Base-by-base conservation (phyloP, 306 rosid species). In the Corylus avellana region DNA sequence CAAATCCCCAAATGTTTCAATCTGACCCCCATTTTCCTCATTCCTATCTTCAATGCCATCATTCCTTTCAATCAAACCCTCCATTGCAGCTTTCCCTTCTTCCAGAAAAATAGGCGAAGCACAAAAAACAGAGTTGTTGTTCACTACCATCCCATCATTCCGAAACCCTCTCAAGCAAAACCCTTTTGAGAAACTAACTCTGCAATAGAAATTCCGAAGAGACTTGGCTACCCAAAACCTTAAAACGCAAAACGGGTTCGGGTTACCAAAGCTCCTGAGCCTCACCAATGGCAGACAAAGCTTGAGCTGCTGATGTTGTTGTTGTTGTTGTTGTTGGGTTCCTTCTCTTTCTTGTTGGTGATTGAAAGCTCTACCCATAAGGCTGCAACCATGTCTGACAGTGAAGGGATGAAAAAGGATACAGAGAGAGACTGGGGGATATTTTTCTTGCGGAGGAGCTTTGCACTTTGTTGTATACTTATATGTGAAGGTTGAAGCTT, bases 291-390 rank as follows among this genome's bases (percentile, higher is more conserved):
- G 88, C 37, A 81, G 81, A 83, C 83, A 85, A 70, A 75, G 90
- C 81, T 87, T 85, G 62, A 80, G 80, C 39, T 80, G 85, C 1
- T 74, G 97, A 71, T 87, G 84, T 61, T 84, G 89, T 42, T 42
- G 46, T 42, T 42, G 42, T 4, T 37, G 46, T 42, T 42, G 35
- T 22, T 83, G 87, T 62, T 84, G 92, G 77, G 84, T 72, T 77
- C 73, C 83, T 57, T 85, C 82, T 82, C 83, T 82, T 66, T 76
- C 85, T 76, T 79, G 79, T 74, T 80, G 92, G 84, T 88, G 85
- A 81, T 83, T 75, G 84, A 75, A 69, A 78, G 88, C 84, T 81
- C 73, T 70, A 78, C 91, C 97, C 97, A 91, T 89, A 89, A 58
- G 88, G 66, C 56, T 79, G 85, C 76, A 85, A 91, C 87, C 96